These are phyloP conservation scores for Trichoderma afroharzianum DNA, from an alignment of 2,329 filamentous ascomycete genomes.

Conservation along the genomic window DNA sequence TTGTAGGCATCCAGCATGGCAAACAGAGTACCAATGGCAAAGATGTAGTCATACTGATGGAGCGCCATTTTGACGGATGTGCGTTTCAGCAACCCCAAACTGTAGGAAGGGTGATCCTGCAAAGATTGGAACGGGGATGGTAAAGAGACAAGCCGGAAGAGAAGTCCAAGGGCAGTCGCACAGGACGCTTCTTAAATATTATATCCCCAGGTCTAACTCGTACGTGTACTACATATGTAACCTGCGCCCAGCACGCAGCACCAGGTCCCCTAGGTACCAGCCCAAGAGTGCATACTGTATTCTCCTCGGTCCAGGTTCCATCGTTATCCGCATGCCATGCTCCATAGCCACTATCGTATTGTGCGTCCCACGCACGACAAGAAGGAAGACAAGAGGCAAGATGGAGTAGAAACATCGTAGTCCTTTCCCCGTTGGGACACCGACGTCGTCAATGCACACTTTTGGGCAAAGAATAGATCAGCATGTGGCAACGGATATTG, in stretches of 20 bases:
- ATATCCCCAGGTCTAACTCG: not conserved
- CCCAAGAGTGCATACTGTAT: not conserved
- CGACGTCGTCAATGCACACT: not conserved
- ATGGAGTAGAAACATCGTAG: not conserved
- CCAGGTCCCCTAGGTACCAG: not conserved
- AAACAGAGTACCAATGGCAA: conserved; percentile 72
- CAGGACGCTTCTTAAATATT: not conserved
- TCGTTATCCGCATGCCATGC: not conserved
- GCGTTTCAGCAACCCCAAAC: not conserved
- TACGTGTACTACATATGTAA: not conserved
- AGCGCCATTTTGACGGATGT: conserved; percentile 48
- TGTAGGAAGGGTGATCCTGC: not conserved
- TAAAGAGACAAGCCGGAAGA: not conserved
- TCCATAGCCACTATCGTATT: not conserved
- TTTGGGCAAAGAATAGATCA: not conserved
- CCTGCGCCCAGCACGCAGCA: not conserved
- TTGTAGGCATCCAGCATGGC: conserved; percentile 63
- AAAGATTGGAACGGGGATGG: not conserved
- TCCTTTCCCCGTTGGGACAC: conserved; percentile 12
- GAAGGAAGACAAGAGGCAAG: not conserved
- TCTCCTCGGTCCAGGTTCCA: not conserved
- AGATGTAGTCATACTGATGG: conserved; percentile 65
- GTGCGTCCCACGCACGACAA: not conserved
- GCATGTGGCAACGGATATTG: not conserved
- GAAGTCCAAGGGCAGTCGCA: not conserved